Base-by-base conservation (phyloP, 1,284 basidiomycete species). In the Leccinum glutinopallens region DNA sequence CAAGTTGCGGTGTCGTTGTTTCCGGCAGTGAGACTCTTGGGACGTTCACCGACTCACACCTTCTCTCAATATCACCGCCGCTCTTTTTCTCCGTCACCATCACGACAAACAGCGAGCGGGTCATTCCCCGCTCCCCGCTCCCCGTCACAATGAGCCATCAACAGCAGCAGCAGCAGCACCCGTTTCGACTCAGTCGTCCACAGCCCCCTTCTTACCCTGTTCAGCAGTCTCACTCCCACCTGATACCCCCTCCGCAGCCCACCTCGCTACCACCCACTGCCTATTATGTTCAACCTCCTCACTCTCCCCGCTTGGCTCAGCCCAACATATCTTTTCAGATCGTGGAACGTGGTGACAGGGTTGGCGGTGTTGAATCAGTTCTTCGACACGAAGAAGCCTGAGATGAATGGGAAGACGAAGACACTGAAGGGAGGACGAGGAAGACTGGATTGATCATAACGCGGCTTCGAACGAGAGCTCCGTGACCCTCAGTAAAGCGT, bases 291-390 rank as follows among this genome's bases (percentile, higher is more conserved):
- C 72, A 74, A 72, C 67, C 53, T 19, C 63, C 66, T 33, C 25
- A 60, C 53, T 64, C 57, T 51, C 64, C 72, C 17, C 74, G 72
- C 19, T 55, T 70, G 66, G 73, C 49, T 68, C 77, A 59, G 75
- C 80, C 65, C 39, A 84, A 81, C 69, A 86, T 92, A 43, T 88
- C 87, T 41, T 92, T 92, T 72, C 87, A 88, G 75, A 81, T 81
- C 65, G 80, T 69, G 12, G 90, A 92, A 73, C 84, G 81, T 70
- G 89, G 89, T 53, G 89, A 91, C 76, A 83, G 89, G 62, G 25
- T 25, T 25, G 25, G 25, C 25, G 25, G 25, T 25, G 25, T 25
- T 25, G 25, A 25, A 25, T 25, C 25, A 25, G 25, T 25, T 25
- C 25, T 25, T 25, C 25, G 25, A 25, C 25, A 25, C 25, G 25